Base-by-base conservation (phyloP, 768 basidiomycete genomes). In the Mrakia blollopis region DNA sequence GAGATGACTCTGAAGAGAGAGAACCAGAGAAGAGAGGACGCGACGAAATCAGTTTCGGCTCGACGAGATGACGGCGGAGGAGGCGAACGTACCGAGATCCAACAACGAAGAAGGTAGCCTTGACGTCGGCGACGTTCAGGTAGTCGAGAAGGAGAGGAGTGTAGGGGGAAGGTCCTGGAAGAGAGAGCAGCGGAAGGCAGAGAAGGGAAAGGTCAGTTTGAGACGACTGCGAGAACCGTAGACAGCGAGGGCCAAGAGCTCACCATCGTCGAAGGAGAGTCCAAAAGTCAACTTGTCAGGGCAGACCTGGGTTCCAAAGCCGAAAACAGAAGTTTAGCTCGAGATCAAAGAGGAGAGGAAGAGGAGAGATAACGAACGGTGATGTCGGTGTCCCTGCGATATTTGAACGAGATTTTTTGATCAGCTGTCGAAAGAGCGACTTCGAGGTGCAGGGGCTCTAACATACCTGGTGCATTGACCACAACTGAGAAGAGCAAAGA, bases 91-190 rank as follows among this genome's bases (percentile, higher is more conserved):
- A n/a, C 44, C 44, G 70, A 25, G 76, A 77, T 32, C 76, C 76
- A 21, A 77, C 69, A 39, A 89, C 87, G 83, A 94, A 96, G 87
- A 95, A 93, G 0, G 94, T 95, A 4, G 92, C 87, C 82, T 88
- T 89, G 82, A 95, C 86, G 63, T 87, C 82, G 76, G 89, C 86
- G 44, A 93, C 76, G 50, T 14, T 37, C 72, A 76, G 71, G 83
- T 91, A 94, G 75, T 87, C 82, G 78, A 95, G 85, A 14, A 96
- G 86, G 62, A 90, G 85, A 25, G 91, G 87, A 1, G 92, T 94
- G 84, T 91, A 90, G 61, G 85, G 89, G 10, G 89, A 88, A 5
- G 93, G 93, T 52, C 93, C 65, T 68, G 65, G 23, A 41, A 39
- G 52, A 54, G 63, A 16, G 37, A 68, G 25, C 47, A 50, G 47